These are phyloP conservation scores for Phytophthora hibernalis DNA, from an alignment of 352 stramenopile species.

Conservation along the genomic window DNA sequence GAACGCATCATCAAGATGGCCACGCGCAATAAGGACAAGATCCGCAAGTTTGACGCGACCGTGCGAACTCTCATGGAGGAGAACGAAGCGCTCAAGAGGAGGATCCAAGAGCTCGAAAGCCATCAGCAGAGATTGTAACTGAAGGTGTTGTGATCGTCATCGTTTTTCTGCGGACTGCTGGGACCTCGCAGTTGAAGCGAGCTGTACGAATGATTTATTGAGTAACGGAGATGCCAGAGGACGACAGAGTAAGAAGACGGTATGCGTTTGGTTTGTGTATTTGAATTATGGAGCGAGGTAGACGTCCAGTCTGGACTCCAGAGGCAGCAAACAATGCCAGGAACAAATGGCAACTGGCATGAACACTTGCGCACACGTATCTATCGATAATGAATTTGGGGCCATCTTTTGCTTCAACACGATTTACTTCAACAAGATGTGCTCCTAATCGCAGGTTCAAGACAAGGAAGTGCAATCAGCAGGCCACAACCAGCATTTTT, in stretches of 20 bases:
- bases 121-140: conserved; percentile 31
- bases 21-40: conserved; percentile 86
- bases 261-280: conserved; percentile 28
- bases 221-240: conserved; percentile 3
- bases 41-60: conserved; percentile 77
- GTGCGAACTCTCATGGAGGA: conserved; percentile 85
- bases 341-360: background rate
- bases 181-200: conserved; percentile 24
- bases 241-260: background rate
- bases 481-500: background rate
- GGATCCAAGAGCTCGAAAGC: conserved; percentile 66
- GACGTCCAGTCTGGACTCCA: too few relatives aligned
- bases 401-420: background rate
- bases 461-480: background rate
- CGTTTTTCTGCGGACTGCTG: conserved; percentile 4
- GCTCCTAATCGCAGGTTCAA: background rate
- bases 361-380: too few relatives aligned
- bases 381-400: too few relatives aligned
- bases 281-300: conserved; percentile 15
- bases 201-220: conserved; percentile 46
- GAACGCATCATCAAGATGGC: conserved; percentile 90
- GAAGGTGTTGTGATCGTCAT: background rate
- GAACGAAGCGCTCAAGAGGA: conserved; percentile 73
- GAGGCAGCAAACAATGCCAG: background rate
- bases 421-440: background rate